phyloP scores from a whole-genome alignment of 2,329 filamentous ascomycete species.

The Phoma herbarum region DNA sequence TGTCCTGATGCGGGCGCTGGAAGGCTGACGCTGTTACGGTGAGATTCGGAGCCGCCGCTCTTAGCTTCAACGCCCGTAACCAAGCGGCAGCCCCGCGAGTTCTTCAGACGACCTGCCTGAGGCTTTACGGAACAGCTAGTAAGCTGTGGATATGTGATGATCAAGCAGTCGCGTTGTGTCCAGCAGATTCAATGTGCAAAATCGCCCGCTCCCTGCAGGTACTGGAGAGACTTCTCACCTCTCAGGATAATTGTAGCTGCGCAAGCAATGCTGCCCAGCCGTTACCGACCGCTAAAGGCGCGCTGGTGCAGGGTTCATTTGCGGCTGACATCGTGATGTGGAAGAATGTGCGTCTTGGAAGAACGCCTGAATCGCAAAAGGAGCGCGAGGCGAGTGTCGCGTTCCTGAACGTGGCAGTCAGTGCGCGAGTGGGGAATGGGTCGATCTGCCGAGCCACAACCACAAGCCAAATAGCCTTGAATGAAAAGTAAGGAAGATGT shows the following conservation, averaged over 20 bases:
- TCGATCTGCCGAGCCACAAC: slow-evolving; percentile 14
- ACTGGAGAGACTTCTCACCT: not conserved
- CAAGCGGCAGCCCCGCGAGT: slow-evolving; percentile 1
- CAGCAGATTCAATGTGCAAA: not conserved
- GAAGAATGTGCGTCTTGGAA: slow-evolving; percentile 14
- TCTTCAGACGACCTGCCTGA: not conserved
- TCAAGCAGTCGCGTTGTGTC: not conserved
- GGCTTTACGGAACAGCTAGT: not conserved
- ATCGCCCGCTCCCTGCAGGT: not conserved
- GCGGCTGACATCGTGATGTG: slow-evolving; percentile 13
- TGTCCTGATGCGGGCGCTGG: slow-evolving; percentile 3
- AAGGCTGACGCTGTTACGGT: slow-evolving; percentile 8
- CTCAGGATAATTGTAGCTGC: not conserved
- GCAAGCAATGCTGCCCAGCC: slow-evolving; percentile 7
- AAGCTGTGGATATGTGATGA: not conserved
- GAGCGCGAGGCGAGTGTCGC: slow-evolving; percentile 12
- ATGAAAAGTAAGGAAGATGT: not conserved
- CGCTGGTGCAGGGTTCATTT: slow-evolving; percentile 1
- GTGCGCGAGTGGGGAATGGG: slow-evolving; percentile 14
- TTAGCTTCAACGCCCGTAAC: slow-evolving; percentile 5
- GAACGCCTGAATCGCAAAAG: slow-evolving; percentile 13
- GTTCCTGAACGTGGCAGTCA: slow-evolving; percentile 17
- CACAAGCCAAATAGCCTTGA: not conserved
- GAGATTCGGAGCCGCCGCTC: slow-evolving; percentile 11
- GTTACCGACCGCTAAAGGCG: not conserved